A percentile compares a stretch with the other conserved stretches of the same genome.
These are phyloP conservation scores for Ophiocordyceps camponoti-saundersi DNA, from an alignment of 2,329 filamentous ascomycete genomes.

Conservation along the genomic window DNA sequence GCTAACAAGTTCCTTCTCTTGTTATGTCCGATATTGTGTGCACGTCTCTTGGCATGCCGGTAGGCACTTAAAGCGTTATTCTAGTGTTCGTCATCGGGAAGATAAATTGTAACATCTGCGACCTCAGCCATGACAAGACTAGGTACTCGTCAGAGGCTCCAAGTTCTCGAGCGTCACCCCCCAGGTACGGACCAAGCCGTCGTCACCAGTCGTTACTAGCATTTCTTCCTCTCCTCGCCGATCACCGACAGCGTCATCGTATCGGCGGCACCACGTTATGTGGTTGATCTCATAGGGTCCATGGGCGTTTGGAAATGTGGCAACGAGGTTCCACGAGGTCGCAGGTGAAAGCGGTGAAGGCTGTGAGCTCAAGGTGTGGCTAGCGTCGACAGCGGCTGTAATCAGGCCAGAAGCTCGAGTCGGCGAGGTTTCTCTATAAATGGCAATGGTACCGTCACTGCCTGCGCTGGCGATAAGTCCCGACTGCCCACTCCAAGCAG, in stretches of 20 bases:
- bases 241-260: slow-evolving; percentile 45
- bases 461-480: slow-evolving; percentile 77
- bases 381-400: neutral
- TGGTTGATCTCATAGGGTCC: slow-evolving; percentile 93
- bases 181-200: slow-evolving; percentile 80
- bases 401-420: neutral
- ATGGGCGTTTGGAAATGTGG: slow-evolving; percentile 57
- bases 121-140: neutral
- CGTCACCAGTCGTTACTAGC: slow-evolving; percentile 79
- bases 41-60: too few species aligned
- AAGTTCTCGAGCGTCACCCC: slow-evolving; percentile 22
- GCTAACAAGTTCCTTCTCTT: too few species aligned
- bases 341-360: slow-evolving; percentile 13
- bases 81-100: too few species aligned
- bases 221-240: slow-evolving; percentile 55
- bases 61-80: too few species aligned
- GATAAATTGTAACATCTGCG: neutral
- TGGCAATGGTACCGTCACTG: slow-evolving; percentile 64
- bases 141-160: neutral
- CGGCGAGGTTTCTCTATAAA: slow-evolving; percentile 50
- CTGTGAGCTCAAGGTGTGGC: too few species aligned
- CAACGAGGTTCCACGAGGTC: slow-evolving; percentile 52
- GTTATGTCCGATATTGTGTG: too few species aligned
- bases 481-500: slow-evolving; percentile 62
- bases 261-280: slow-evolving; percentile 68